A percentile compares a stretch with the other conserved stretches of the same genome.
phyloP scores from a whole-genome alignment of 345 rosid genomes.

The Nasturtium officinale region DNA sequence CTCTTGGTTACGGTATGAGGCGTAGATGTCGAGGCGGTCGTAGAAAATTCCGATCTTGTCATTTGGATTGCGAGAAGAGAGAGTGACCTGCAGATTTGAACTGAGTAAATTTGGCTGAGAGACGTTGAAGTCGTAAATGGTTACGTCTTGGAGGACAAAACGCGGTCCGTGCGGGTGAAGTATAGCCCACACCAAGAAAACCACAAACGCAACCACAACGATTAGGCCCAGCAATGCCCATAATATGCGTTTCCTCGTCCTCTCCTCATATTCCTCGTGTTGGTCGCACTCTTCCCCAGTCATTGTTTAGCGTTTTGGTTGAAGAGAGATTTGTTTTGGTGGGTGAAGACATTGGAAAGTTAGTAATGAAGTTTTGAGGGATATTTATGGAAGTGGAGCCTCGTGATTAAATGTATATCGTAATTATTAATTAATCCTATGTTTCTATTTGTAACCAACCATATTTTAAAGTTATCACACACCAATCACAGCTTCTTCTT shows the following conservation, averaged over 20 bases:
- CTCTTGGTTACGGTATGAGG: conserved; percentile 74
- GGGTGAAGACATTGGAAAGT: conserved; percentile 13
- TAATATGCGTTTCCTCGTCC: conserved; percentile 27
- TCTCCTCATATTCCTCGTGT: conserved; percentile 26
- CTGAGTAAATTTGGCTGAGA: conserved; percentile 52
- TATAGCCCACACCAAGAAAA: conserved; percentile 57
- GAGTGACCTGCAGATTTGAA: conserved; percentile 61
- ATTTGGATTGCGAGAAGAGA: conserved; percentile 70
- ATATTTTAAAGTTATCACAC: neutral
- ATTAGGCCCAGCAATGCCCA: conserved; percentile 26
- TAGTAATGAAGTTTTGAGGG: conserved; percentile 9
- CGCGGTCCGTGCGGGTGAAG: conserved; percentile 68
- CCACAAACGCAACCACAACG: conserved; percentile 36
- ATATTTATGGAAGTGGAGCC: conserved; percentile 21
- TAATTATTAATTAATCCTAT: conserved; percentile 10
- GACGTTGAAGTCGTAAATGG: conserved; percentile 58
- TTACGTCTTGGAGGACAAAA: conserved; percentile 69
- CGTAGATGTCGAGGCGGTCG: conserved; percentile 52
- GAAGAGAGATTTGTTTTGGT: conserved; percentile 12
- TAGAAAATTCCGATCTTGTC: conserved; percentile 63
- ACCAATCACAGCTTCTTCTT: neutral
- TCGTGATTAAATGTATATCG: conserved; percentile 19
- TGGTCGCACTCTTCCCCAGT: conserved; percentile 45
- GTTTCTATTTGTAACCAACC: conserved; percentile 25
- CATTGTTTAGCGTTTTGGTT: conserved; percentile 36